Evolutionary conservation across 2,329 filamentous ascomycete genomes (phyloP).

Genomic region (Mariannaea elegans): DNA sequence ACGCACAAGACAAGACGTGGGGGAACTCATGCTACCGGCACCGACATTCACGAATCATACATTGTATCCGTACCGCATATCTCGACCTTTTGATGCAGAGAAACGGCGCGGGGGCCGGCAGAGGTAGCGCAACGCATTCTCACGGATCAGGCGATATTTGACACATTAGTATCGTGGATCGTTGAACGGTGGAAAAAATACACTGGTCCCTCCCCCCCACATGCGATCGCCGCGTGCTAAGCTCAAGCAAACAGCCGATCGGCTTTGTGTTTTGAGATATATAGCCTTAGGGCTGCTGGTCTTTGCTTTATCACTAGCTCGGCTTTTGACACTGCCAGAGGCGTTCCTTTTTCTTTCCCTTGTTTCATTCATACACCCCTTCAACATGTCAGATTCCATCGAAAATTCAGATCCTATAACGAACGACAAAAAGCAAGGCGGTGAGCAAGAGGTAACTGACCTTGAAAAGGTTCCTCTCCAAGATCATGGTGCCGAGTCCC

Average conservation of each 20-base stretch:
- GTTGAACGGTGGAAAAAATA: not conserved
- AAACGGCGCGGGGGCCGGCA: not conserved
- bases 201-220: too few species aligned
- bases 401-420: not conserved
- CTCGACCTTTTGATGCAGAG: not conserved
- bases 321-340: too few species aligned
- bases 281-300: not conserved
- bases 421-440: not conserved
- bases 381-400: slow-evolving; percentile 10
- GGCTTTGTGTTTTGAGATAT: not conserved
- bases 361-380: not conserved
- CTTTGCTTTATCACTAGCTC: too few species aligned
- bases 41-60: too few species aligned
- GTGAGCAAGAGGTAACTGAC: not conserved
- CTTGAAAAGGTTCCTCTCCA: slow-evolving; percentile 1
- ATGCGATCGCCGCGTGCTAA: not conserved
- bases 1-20: not conserved
- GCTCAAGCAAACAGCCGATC: not conserved
- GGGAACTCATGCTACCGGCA: not conserved
- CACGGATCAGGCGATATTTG: slow-evolving; percentile 5
- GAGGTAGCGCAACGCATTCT: not conserved
- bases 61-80: not conserved
- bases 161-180: slow-evolving; percentile 1
- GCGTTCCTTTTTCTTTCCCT: not conserved
- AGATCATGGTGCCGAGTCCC: slow-evolving; percentile 18